Conservation (phyloP, 2,329 filamentous ascomycete genomes). For the Purpureocillium takamizusanense region DNA sequence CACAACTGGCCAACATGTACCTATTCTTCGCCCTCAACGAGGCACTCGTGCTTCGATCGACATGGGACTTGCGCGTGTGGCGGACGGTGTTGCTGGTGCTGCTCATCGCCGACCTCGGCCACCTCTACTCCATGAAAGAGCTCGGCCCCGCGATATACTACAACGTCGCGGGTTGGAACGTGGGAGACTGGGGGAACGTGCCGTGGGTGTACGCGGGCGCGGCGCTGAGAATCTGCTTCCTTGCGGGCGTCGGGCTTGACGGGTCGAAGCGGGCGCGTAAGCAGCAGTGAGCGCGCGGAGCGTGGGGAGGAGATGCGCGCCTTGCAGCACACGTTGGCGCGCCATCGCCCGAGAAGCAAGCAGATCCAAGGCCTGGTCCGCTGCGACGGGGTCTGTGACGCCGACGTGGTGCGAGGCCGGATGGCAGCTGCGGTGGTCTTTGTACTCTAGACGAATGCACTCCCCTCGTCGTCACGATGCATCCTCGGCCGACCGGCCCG, state of each 20-base stretch:
- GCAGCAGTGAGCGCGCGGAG: slow-evolving; percentile 3
- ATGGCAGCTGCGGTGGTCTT: too few species aligned
- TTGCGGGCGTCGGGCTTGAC: slow-evolving; percentile 45
- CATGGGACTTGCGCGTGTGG: slow-evolving; percentile 63
- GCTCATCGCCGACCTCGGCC: slow-evolving; percentile 67
- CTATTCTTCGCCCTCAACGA: slow-evolving; percentile 70
- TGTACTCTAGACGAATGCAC: too few species aligned
- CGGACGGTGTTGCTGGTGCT: slow-evolving; percentile 55
- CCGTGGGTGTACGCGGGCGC: slow-evolving; percentile 62
- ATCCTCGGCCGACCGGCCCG: neutral
- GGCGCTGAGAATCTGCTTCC: slow-evolving; percentile 47
- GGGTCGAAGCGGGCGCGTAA: slow-evolving; percentile 16
- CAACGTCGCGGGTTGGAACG: slow-evolving; percentile 53
- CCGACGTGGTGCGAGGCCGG: too few species aligned
- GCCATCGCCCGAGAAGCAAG: too few species aligned
- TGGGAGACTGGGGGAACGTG: slow-evolving; percentile 60
- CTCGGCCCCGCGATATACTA: slow-evolving; percentile 57
- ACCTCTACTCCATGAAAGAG: slow-evolving; percentile 56
- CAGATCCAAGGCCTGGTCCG: too few species aligned
- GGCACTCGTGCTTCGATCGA: slow-evolving; percentile 63
- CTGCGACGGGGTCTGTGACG: too few species aligned
- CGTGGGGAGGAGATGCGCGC: too few species aligned
- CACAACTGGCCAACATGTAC: slow-evolving; percentile 72
- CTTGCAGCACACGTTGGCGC: too few species aligned
- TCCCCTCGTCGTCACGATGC: too few species aligned